A percentile compares a stretch with the other conserved stretches of the same genome.
phyloP scores from a whole-genome alignment of 2,329 filamentous ascomycete genomes.

The Xylariales sp. region DNA sequence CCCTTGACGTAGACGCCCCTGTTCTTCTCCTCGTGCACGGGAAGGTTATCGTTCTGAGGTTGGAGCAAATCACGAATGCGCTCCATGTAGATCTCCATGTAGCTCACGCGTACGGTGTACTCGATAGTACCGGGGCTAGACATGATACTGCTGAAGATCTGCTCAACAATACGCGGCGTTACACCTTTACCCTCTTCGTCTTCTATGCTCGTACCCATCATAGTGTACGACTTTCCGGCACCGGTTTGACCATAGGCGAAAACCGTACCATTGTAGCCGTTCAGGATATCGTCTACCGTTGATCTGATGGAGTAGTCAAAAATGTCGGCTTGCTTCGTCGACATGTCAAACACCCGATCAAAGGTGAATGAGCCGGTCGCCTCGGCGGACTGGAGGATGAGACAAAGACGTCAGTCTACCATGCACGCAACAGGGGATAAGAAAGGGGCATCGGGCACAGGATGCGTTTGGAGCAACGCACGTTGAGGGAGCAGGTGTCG shows the following conservation, averaged over 20 bases:
- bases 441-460: constrained; percentile 6
- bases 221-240: constrained; percentile 97
- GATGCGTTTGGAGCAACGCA: constrained; percentile 47
- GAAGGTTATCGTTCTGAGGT: constrained; percentile 92
- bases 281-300: constrained; percentile 96
- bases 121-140: constrained; percentile 90
- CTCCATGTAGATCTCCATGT: constrained; percentile 99
- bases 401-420: too few species aligned
- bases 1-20: constrained; percentile 96
- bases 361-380: constrained; percentile 87
- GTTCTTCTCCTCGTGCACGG: constrained; percentile 97
- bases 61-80: constrained; percentile 88
- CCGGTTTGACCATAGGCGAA: constrained; percentile 98
- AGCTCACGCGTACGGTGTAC: constrained; percentile 97
- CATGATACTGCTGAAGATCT: constrained; percentile 95
- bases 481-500: constrained; percentile 82
- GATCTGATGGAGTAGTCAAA: constrained; percentile 97
- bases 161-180: constrained; percentile 93
- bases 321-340: constrained; percentile 83
- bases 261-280: constrained; percentile 98
- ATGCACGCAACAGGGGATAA: constrained; percentile 4
- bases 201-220: constrained; percentile 96
- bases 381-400: constrained; percentile 77
- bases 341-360: constrained; percentile 95
- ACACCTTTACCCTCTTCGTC: constrained; percentile 86